A percentile compares a stretch with the other conserved stretches of the same genome.
Conservation (phyloP, 768 basidiomycete species). For the Obba rivulosa region DNA sequence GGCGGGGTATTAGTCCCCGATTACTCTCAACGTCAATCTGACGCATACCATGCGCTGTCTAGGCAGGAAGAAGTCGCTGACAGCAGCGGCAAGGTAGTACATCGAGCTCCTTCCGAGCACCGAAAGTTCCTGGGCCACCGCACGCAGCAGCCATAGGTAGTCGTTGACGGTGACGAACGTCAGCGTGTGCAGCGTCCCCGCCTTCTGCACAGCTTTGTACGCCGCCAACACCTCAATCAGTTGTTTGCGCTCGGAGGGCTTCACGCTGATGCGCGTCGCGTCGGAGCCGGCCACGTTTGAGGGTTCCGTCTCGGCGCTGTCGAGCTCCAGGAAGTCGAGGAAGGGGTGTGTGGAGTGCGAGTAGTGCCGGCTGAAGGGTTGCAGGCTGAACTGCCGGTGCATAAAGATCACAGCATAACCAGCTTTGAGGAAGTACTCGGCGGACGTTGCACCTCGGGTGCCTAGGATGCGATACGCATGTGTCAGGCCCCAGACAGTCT, state of each 20-base stretch:
- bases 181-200: slow-evolving; percentile 75
- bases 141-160: slow-evolving; percentile 88
- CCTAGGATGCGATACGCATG: slow-evolving; percentile 37
- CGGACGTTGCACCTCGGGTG: slow-evolving; percentile 94
- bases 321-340: slow-evolving; percentile 86
- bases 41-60: slow-evolving; percentile 77
- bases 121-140: slow-evolving; percentile 74
- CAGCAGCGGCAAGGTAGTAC: slow-evolving; percentile 97
- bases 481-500: not conserved
- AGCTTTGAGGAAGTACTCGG: slow-evolving; percentile 93
- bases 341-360: slow-evolving; percentile 98
- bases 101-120: slow-evolving; percentile 65
- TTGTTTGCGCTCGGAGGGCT: slow-evolving; percentile 53
- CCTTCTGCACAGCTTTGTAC: slow-evolving; percentile 75
- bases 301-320: slow-evolving; percentile 14
- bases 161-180: slow-evolving; percentile 95
- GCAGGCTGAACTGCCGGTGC: slow-evolving; percentile 95
- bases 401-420: slow-evolving; percentile 99
- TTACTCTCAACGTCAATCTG: not conserved
- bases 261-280: slow-evolving; percentile 56
- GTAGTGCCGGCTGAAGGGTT: slow-evolving; percentile 96
- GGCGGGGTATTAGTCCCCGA: not conserved
- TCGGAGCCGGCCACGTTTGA: slow-evolving; percentile 1
- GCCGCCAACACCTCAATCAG: slow-evolving; percentile 68
- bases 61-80: slow-evolving; percentile 97